phyloP scores from a whole-genome alignment of 768 basidiomycete species.

The Boletus patriciae region DNA sequence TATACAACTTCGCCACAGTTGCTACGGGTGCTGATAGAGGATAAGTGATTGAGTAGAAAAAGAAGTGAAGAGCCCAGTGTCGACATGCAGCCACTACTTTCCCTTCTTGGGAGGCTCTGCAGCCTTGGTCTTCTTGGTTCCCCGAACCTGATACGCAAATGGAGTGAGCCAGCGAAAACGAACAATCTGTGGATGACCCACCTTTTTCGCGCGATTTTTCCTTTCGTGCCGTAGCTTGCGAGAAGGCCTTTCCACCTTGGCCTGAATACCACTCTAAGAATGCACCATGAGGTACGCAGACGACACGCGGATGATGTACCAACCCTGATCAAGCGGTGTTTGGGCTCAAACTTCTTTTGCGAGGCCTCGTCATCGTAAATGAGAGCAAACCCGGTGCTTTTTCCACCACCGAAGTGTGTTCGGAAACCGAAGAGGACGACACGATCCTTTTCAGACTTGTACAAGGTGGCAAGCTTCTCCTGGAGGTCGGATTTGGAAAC shows the following conservation, averaged over 20 bases:
- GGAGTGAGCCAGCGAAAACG: conserved; percentile 14
- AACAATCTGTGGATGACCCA: conserved; percentile 32
- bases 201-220: conserved; percentile 99
- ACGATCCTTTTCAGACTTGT: conserved; percentile 89
- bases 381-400: conserved; percentile 94
- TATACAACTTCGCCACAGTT: conserved; percentile 41
- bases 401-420: conserved; percentile 98
- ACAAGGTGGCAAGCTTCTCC: conserved; percentile 88
- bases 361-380: conserved; percentile 96
- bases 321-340: conserved; percentile 90
- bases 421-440: conserved; percentile 93
- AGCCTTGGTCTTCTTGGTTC: conserved; percentile 94
- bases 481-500: conserved; percentile 89
- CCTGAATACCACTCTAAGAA: conserved; percentile 58
- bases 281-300: conserved; percentile 4
- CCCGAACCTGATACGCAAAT: conserved; percentile 66
- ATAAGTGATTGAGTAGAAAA: conserved; percentile 23
- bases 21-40: conserved; percentile 37
- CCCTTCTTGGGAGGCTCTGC: conserved; percentile 90
- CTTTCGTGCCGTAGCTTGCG: conserved; percentile 99
- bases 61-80: conserved; percentile 14
- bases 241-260: conserved; percentile 87
- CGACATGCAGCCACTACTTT: conserved; percentile 56
- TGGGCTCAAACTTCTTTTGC: conserved; percentile 97
- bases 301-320: conserved; percentile 36